Base-by-base conservation (phyloP, 2,329 filamentous ascomycete species). In the Aspergillus sp. region DNA sequence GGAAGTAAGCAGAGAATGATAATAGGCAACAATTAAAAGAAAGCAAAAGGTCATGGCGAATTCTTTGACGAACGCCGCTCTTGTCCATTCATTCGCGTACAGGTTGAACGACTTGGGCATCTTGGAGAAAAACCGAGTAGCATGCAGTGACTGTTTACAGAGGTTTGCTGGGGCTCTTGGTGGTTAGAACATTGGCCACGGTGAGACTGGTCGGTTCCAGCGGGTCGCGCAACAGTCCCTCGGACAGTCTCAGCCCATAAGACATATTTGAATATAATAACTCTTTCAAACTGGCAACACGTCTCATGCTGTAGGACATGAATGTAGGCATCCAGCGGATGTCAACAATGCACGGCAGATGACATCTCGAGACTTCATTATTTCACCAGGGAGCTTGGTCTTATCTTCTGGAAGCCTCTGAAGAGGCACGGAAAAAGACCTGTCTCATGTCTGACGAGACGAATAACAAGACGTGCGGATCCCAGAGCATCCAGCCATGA, bases 401-500 rank as follows among this genome's bases (percentile, higher is more conserved):
- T 43, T 36, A 47, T 48, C 44, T 43, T 42, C 51, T 48, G 46
- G 47, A 48, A 46, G 44, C 52, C 48, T 19, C 19, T 40, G 32
- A n/a, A 45, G 45, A 48, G 36, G 50, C 39, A 45, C 43, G n/a
- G 12, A 51, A 38, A 29, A 7, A 38, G 48, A 44, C 51, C 29
- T 42, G 44, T 48, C 5, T 39, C 49, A 50, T 39, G 49, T 42
- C 36, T 29, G 48, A 42, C 35, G 35, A 48, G 38, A 45, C 48
- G 43, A 39, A 27, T 39, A 48, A 52, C 44, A 49, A 44, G 43
- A 33, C 46, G 44, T 47, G 46, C 42, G 43, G 41, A 47, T 46
- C 48, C 42, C 47, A 49, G 46, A 41, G 44, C 44, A 50, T 52
- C 39, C 35, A 54, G 43, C 49, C 46, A 48, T 52, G 41, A 45